Conservation (phyloP, 73 alveolate species). For the Stentor coeruleus region DNA sequence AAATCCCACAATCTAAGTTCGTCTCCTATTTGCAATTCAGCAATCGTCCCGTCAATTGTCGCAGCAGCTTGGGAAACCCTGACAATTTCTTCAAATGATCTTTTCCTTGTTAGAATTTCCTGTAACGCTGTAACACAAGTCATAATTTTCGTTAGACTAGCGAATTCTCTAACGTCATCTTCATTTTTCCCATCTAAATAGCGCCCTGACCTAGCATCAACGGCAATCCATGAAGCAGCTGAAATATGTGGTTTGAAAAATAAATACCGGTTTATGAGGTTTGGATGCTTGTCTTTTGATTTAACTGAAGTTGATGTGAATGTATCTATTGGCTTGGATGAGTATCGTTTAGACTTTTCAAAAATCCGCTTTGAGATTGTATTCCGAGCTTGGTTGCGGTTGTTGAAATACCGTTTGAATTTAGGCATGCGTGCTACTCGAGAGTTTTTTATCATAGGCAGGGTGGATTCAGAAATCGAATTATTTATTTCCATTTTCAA, state of each 20-base stretch:
- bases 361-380: no score
- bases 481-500: no score
- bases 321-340: no score
- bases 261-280: no score
- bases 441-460: no score
- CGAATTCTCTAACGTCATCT: slow-evolving; percentile 53
- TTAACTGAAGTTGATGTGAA: no score
- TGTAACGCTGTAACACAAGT: slow-evolving; percentile 42
- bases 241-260: slow-evolving; percentile 21
- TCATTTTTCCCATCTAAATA: slow-evolving; percentile 60
- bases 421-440: no score
- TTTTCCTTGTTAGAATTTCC: slow-evolving; percentile 33
- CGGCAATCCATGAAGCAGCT: slow-evolving; percentile 20
- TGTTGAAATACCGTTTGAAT: no score
- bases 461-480: no score
- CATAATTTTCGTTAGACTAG: slow-evolving; percentile 70
- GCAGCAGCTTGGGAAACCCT: slow-evolving; percentile 37
- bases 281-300: no score
- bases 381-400: no score
- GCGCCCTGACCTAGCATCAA: slow-evolving; percentile 29
- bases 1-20: slow-evolving; percentile 50
- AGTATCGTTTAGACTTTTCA: no score
- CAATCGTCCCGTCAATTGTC: slow-evolving; percentile 55
- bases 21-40: slow-evolving; percentile 53
- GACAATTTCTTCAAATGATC: slow-evolving; percentile 40